Evolutionary conservation across 257 asterid species (phyloP).

Genomic region (Petrea volubilis): DNA sequence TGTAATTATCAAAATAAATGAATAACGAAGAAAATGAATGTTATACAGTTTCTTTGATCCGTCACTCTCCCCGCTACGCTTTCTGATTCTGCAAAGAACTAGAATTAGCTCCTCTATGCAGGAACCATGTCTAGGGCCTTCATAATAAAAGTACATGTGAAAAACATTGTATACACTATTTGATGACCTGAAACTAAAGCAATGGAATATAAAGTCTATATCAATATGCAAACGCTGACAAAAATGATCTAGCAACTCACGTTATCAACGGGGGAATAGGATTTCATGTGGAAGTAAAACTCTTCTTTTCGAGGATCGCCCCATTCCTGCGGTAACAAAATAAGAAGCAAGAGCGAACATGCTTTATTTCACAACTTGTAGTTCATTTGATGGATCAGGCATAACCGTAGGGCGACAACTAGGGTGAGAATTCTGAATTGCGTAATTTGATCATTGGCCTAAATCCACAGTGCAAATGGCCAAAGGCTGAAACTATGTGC

Average conservation of each 20-base stretch:
- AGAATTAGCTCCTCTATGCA: not conserved
- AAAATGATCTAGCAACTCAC: conserved; percentile 44
- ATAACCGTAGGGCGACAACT: no score
- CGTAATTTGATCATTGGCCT: no score
- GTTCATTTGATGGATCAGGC: no score
- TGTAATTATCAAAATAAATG: not conserved
- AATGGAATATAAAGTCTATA: not conserved
- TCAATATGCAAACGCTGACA: not conserved
- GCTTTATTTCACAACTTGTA: no score
- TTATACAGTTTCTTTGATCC: not conserved
- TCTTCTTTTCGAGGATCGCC: conserved; percentile 97
- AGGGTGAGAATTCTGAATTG: no score
- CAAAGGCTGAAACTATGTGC: no score
- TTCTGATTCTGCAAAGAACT: not conserved
- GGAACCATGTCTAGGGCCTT: conserved; percentile 67
- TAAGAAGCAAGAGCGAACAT: conserved; percentile 19
- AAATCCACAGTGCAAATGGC: no score
- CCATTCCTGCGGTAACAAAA: conserved; percentile 81
- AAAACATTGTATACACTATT: conserved; percentile 22
- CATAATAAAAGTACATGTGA: conserved; percentile 69
- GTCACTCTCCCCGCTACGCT: no score
- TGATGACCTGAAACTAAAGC: conserved; percentile 7
- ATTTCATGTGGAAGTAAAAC: conserved; percentile 85
- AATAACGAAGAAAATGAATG: not conserved
- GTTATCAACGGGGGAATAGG: conserved; percentile 94